Evolutionary conservation across 495 filamentous ascomycete genomes (phyloP), one percentile per base, ranked within the genome.

Genomic region (Penicillium crystallinum): DNA sequence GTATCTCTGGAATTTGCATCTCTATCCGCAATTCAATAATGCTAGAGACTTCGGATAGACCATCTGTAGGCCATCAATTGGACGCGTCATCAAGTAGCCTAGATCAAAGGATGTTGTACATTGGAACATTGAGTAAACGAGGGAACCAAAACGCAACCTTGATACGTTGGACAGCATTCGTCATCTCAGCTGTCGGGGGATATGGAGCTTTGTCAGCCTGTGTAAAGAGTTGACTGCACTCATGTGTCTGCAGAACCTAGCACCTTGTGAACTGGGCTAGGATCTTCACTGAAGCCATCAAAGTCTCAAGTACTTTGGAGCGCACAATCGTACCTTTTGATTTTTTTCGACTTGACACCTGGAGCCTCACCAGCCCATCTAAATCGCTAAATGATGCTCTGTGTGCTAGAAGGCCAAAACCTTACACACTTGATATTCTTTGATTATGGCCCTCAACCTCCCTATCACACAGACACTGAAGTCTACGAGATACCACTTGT

Each of bases 401-500:
- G n/a, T n/a, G n/a, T n/a, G n/a, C n/a, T n/a, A 27, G 23, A 7
- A 27, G 3, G 3, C 23, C 23, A 27, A 27, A 27, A 7, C 7
- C 23, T n/a, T n/a, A n/a, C 3, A 27, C 7, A 27, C 23, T 27
- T 27, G 23, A 27, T 27, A 36, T 6, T 9, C 22, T n/a, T 31
- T 11, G 19, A 11, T 19, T 27, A 45, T 45, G 42, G 7, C 14
- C 12, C 10, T 31, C 18, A 6, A 22, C 17, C 1, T 22, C 3
- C 7, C 45, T 4, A 3, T 15, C n/a, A 15, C 6, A 22, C 11
- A 17, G 7, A 14, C 38, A 23, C 19, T 47, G 12, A 15, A 9
- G n/a, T 15, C 33, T 4, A 7, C 11, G 11, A 15, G 9, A 22
- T 54, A 54, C 35, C 58, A 68, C 53, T 31, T 65, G 33, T 29